Conservation (phyloP, 441 rosid species). For the Rhodomyrtus psidioides region DNA sequence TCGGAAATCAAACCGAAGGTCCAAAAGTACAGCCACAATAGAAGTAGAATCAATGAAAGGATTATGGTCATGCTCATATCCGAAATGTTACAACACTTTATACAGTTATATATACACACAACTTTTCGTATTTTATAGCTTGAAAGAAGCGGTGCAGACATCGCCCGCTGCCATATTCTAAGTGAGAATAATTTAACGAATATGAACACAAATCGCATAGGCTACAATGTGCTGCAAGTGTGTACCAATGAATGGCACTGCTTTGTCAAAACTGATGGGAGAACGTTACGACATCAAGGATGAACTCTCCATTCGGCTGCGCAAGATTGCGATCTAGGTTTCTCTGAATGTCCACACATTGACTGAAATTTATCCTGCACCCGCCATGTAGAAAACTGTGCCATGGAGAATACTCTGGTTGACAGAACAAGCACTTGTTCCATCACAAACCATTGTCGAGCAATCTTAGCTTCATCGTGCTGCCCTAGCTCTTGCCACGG, state of each 20-base stretch:
- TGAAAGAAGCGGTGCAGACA: neutral
- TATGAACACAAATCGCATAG: neutral
- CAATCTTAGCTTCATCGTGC: neutral
- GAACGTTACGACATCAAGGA: neutral
- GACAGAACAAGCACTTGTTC: neutral
- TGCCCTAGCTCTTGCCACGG: slow-evolving; percentile 66
- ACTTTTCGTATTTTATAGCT: neutral
- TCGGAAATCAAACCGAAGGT: neutral
- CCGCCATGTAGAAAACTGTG: neutral
- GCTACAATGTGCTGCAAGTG: neutral
- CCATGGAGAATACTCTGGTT: neutral
- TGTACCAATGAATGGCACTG: neutral
- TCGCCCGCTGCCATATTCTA: neutral
- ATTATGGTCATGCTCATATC: neutral
- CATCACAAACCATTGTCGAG: neutral
- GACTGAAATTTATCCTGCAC: neutral
- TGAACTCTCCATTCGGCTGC: neutral
- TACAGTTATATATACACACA: neutral
- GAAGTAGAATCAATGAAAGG: neutral
- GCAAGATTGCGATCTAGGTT: neutral
- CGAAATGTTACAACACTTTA: neutral
- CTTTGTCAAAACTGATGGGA: neutral
- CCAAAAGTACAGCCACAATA: neutral
- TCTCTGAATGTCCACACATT: neutral
- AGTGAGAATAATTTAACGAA: neutral